Conservation (phyloP, 2,329 filamentous ascomycete genomes). For the Penicillium sp. region DNA sequence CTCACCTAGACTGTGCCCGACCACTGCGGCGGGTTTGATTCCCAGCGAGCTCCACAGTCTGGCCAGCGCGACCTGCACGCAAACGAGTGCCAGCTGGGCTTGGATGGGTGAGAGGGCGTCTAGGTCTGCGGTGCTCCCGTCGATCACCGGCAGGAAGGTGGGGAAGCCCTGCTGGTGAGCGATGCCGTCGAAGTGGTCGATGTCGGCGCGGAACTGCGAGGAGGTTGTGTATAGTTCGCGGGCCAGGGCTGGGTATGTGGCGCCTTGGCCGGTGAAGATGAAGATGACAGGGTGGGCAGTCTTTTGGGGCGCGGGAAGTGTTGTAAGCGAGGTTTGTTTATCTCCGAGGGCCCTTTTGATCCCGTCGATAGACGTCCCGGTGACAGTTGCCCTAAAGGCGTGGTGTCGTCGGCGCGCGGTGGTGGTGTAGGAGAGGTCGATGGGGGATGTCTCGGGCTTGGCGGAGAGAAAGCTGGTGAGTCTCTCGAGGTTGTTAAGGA, state of each 20-base stretch:
- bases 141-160: constrained; percentile 36
- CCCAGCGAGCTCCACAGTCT: constrained; percentile 43
- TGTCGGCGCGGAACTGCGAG: constrained; percentile 21
- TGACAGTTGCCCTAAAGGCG: constrained; percentile 5
- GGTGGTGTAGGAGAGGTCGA: constrained; percentile 66
- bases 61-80: constrained; percentile 45
- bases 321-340: no score
- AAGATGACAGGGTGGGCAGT: constrained; percentile 41
- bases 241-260: constrained; percentile 38
- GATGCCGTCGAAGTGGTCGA: background rate
- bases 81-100: constrained; percentile 37
- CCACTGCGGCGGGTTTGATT: constrained; percentile 43
- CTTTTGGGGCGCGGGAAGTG: no score
- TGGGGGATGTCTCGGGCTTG: constrained; percentile 48
- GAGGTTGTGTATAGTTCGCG: constrained; percentile 37
- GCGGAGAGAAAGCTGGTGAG: constrained; percentile 47
- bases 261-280: constrained; percentile 44
- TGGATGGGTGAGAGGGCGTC: constrained; percentile 31
- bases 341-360: background rate
- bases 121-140: constrained; percentile 33
- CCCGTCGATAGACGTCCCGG: background rate
- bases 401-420: constrained; percentile 58
- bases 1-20: constrained; percentile 46
- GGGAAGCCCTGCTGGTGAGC: constrained; percentile 40
- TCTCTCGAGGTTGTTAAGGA: constrained; percentile 58